Percentiles rank a stretch among this genome's conserved stretches.
Evolutionary conservation across 106 monocot species (phyloP).

Genomic region (Dactylorhiza incarnata): DNA sequence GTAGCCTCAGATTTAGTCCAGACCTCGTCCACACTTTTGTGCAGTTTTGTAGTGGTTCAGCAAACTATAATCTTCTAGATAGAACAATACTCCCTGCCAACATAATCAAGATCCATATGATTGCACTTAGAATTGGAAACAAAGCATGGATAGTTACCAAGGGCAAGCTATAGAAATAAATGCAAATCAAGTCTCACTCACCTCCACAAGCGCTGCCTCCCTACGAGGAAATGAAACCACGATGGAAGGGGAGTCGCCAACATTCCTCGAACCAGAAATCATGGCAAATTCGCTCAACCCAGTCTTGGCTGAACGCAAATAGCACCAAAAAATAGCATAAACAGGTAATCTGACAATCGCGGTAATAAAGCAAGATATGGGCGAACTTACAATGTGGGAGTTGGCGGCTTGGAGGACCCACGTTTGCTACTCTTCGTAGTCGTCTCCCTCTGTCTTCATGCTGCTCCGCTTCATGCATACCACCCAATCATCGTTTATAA

Average conservation of each 20-base stretch:
- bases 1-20: conserved; percentile 81
- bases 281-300: too few species aligned
- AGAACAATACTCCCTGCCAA: too few species aligned
- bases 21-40: conserved; percentile 68
- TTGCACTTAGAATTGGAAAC: too few species aligned
- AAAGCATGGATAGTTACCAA: too few species aligned
- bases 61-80: too few species aligned
- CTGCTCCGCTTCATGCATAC: neutral
- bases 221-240: conserved; percentile 56
- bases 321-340: too few species aligned
- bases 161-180: too few species aligned
- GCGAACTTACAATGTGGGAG: conserved; percentile 38
- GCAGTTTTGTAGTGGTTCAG: conserved; percentile 70
- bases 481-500: neutral
- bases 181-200: too few species aligned
- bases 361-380: neutral
- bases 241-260: conserved; percentile 73
- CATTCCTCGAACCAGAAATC: too few species aligned
- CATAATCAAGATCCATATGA: too few species aligned
- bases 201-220: conserved; percentile 20
- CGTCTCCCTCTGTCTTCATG: neutral
- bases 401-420: conserved; percentile 58
- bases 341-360: too few species aligned
- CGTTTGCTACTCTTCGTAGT: conserved; percentile 56
- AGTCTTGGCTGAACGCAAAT: too few species aligned